Conservation (phyloP, 495 filamentous ascomycete genomes). For the Neurospora sp. region DNA sequence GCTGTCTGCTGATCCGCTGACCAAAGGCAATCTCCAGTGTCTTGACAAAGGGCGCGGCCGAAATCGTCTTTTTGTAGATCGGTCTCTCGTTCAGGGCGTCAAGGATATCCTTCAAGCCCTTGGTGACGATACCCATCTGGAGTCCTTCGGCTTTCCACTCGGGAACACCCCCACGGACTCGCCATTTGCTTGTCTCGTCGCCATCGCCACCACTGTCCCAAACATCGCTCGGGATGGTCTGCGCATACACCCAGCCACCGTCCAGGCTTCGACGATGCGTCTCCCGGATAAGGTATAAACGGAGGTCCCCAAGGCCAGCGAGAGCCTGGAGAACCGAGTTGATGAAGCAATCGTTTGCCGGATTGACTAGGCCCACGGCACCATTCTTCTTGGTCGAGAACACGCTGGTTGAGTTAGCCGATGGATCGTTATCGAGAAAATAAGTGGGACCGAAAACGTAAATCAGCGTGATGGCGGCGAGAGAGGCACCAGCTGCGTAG, state of each 20-base stretch:
- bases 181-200: slow-evolving; percentile 2
- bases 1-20: slow-evolving; percentile 80
- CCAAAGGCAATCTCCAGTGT: slow-evolving; percentile 78
- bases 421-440: slow-evolving; percentile 73
- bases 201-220: slow-evolving; percentile 10
- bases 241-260: slow-evolving; percentile 58
- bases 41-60: slow-evolving; percentile 66
- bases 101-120: slow-evolving; percentile 82
- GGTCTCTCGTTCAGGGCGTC: slow-evolving; percentile 91
- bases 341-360: slow-evolving; percentile 98
- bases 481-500: slow-evolving; percentile 90
- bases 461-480: slow-evolving; percentile 90
- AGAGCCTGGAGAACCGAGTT: slow-evolving; percentile 93
- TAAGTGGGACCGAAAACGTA: slow-evolving; percentile 96
- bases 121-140: slow-evolving; percentile 72
- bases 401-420: slow-evolving; percentile 11
- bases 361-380: slow-evolving; percentile 80
- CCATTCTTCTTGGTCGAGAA: slow-evolving; percentile 65
- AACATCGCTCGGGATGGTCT: slow-evolving; percentile 35
- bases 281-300: slow-evolving; percentile 82
- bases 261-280: slow-evolving; percentile 71
- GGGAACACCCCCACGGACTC: slow-evolving; percentile 38
- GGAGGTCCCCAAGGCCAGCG: slow-evolving; percentile 86
- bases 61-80: slow-evolving; percentile 89
- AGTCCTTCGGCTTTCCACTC: slow-evolving; percentile 61